Base-by-base conservation (phyloP, 352 stramenopile species). In the Phytophthora pseudosyringae region DNA sequence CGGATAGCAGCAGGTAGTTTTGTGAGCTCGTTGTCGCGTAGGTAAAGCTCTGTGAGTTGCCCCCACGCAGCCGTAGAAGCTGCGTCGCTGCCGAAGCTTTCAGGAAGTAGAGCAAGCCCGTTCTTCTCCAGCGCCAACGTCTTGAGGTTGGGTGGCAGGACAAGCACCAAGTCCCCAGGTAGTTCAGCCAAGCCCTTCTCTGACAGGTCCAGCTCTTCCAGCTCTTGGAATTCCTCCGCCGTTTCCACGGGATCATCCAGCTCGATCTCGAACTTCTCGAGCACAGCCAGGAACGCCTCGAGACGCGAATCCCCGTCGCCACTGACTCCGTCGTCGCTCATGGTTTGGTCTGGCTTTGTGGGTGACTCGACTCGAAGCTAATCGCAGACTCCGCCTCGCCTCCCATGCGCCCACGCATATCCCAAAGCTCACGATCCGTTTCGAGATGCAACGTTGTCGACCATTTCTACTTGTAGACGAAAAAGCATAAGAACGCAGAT, bases 51-150 rank as follows among this genome's bases (percentile, higher is more conserved):
- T 1, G 71, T 86, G 41, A 96, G 78, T 26, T 86, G 81, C 39
- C 45, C 54, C 67, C 67, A 75, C 1, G 57, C 67, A 39, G 62
- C 67, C 13, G 62, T 44, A 5, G 57, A 65, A n/a, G 50, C 67
- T 29, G 64, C 54, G 41, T 67, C 45, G 29, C 43, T 59, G 31
- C 59, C 59, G 16, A 95, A 85, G 21, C 40, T 76, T 33, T 88
- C 76, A 3, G 86, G 80, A 12, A 95, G 56, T 6, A 64, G 25
- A 7, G 50, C 65, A 32, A 95, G 56, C 44, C 80, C 53, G 43
- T 96, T 95, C 56, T 94, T 92, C 66, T 96, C 83, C 4, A 95
- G 68, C 54, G 81, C 89, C 18, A 96, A 72, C 21, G 83, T 89
- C 60, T 90, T 89, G 25, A 96, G 60, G 13, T 89, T 86, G 7